These are phyloP conservation scores for Leccinum boreale DNA, from an alignment of 768 basidiomycete genomes.

Conservation along the genomic window DNA sequence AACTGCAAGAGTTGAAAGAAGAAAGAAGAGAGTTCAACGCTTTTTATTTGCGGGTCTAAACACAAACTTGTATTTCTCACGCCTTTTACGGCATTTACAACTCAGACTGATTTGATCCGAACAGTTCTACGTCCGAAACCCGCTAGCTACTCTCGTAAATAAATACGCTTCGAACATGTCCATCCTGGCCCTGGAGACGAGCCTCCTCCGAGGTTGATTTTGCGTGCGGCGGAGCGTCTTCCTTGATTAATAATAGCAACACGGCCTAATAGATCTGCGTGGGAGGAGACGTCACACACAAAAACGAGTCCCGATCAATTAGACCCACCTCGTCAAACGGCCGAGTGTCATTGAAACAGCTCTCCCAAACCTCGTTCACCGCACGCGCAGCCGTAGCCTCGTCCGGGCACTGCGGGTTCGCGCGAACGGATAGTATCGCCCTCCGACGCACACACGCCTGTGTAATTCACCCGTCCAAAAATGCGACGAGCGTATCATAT, in stretches of 20 bases:
- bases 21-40: background rate
- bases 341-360: constrained; percentile 91
- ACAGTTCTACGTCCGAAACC: background rate
- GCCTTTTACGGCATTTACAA: constrained; percentile 10
- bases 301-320: background rate
- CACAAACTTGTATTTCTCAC: constrained; percentile 20
- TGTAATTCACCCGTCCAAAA: constrained; percentile 1
- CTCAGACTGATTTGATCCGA: constrained; percentile 5
- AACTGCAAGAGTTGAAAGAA: constrained; percentile 13
- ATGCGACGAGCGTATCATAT: background rate
- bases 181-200: constrained; percentile 10
- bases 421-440: constrained; percentile 75
- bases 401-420: constrained; percentile 79
- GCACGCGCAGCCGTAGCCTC: constrained; percentile 76
- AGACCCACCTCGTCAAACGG: constrained; percentile 90
- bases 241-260: background rate
- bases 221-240: background rate
- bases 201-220: no score
- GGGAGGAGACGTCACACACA: constrained; percentile 13
- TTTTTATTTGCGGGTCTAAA: constrained; percentile 23
- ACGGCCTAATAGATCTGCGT: constrained; percentile 32
- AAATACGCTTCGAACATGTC: background rate
- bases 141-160: background rate
- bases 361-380: constrained; percentile 97
- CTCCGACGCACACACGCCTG: constrained; percentile 90